Evolutionary conservation across 768 basidiomycete species (phyloP).

Genomic region (Lactifluus hygrophoroides): DNA sequence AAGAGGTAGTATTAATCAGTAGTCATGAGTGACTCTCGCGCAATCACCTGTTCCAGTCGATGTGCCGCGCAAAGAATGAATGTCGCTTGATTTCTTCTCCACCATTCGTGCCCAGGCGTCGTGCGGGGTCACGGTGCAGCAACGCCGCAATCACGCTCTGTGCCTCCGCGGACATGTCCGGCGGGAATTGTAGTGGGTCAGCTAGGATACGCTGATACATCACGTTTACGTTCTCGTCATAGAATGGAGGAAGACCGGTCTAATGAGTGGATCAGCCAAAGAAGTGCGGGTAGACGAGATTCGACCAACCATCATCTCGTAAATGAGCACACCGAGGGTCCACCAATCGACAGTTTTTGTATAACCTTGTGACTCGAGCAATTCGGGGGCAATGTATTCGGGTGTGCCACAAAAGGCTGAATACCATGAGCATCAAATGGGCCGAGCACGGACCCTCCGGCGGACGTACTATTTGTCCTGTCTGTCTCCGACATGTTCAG

Average conservation of each 20-base stretch:
- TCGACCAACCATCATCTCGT: conserved; percentile 82
- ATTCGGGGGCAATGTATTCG: conserved; percentile 96
- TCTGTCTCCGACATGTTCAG: conserved; percentile 97
- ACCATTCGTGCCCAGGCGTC: conserved; percentile 84
- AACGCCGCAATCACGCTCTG: conserved; percentile 82
- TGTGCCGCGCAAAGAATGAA: conserved; percentile 88
- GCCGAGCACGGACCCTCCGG: not conserved
- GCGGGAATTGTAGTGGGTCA: conserved; percentile 87
- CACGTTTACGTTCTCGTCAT: conserved; percentile 96
- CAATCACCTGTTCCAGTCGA: conserved; percentile 78
- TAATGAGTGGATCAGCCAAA: conserved; percentile 27
- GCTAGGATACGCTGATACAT: conserved; percentile 95
- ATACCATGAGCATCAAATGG: conserved; percentile 13
- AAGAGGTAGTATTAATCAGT: not conserved
- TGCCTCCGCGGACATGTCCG: conserved; percentile 83
- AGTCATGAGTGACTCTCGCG: not conserved
- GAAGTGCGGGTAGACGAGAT: conserved; percentile 1
- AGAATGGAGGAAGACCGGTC: conserved; percentile 96
- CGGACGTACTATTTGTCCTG: conserved; percentile 82
- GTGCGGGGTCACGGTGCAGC: conserved; percentile 79
- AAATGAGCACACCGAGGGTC: conserved; percentile 93
- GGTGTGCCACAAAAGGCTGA: conserved; percentile 87
- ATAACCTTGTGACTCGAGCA: conserved; percentile 93
- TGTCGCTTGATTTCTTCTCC: conserved; percentile 95
- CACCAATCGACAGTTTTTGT: conserved; percentile 99